phyloP scores from a whole-genome alignment of 2,329 filamentous ascomycete species.

The Exophiala xenobiotica region DNA sequence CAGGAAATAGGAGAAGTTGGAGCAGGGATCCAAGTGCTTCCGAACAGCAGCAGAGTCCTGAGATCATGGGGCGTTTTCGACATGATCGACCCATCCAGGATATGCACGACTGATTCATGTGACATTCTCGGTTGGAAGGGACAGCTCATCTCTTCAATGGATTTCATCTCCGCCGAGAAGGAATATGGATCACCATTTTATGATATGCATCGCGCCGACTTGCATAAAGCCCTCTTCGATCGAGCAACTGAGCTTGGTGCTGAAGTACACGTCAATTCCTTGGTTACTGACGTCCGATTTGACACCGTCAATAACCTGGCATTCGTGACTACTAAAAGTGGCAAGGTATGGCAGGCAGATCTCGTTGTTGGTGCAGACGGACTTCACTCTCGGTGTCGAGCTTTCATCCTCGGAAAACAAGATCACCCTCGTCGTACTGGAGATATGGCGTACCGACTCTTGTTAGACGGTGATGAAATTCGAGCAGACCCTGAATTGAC shows the following conservation, averaged over 20 bases:
- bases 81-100: conserved; percentile 3
- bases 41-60: conserved; percentile 29
- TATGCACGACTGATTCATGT: conserved; percentile 1
- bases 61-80: conserved; percentile 18
- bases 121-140: conserved; percentile 21
- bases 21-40: conserved; percentile 30
- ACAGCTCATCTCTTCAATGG: conserved; percentile 15
- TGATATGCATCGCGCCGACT: conserved; percentile 53
- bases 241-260: conserved; percentile 45
- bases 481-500: conserved; percentile 48
- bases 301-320: conserved; percentile 36
- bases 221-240: conserved; percentile 44
- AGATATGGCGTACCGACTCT: conserved; percentile 42
- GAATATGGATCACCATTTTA: conserved; percentile 39
- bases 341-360: conserved; percentile 20
- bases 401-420: conserved; percentile 25
- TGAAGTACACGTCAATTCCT: conserved; percentile 31
- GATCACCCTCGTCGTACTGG: conserved; percentile 37
- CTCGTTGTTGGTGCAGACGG: conserved; percentile 36
- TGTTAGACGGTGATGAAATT: conserved; percentile 43
- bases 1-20: conserved; percentile 28
- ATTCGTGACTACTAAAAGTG: conserved; percentile 32
- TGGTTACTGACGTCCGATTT: conserved; percentile 34
- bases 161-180: background rate
- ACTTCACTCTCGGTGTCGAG: conserved; percentile 31